A percentile compares a stretch with the other conserved stretches of the same genome.
Evolutionary conservation across 2,329 filamentous ascomycete species (phyloP).

Genomic region (Colletotrichum sansevieriae): DNA sequence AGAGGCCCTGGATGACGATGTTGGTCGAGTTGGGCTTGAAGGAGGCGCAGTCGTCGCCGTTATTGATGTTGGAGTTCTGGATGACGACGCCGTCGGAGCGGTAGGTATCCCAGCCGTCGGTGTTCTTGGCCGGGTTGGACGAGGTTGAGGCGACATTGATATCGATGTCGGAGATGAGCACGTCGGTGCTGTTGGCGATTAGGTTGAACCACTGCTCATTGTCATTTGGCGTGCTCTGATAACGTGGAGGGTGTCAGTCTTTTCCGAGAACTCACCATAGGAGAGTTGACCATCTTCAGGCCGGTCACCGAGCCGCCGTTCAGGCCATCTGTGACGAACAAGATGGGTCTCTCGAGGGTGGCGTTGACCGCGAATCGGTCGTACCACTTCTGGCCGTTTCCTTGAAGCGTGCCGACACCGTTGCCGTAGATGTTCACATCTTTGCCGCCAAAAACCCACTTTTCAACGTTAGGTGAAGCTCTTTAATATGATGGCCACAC

Average conservation of each 20-base stretch:
- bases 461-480: no score
- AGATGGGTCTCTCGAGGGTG: conserved; percentile 69
- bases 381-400: conserved; percentile 76
- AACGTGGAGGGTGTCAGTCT: not conserved
- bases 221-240: conserved; percentile 21
- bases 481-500: no score
- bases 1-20: conserved; percentile 75
- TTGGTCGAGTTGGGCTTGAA: conserved; percentile 82
- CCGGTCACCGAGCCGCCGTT: conserved; percentile 70
- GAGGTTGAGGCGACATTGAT: conserved; percentile 68
- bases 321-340: conserved; percentile 69
- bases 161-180: conserved; percentile 73
- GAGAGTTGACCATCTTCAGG: conserved; percentile 70
- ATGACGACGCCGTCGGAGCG: conserved; percentile 73
- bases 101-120: conserved; percentile 75
- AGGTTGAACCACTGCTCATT: conserved; percentile 62
- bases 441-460: conserved; percentile 49
- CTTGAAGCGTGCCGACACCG: conserved; percentile 60
- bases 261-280: conserved; percentile 46
- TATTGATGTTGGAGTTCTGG: conserved; percentile 74
- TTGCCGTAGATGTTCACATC: conserved; percentile 75
- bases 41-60: conserved; percentile 78
- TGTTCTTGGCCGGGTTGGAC: conserved; percentile 72
- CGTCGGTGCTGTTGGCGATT: conserved; percentile 73
- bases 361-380: conserved; percentile 69